A percentile compares a stretch with the other conserved stretches of the same genome.
Evolutionary conservation across 148 eudicot genomes (phyloP).

Genomic region (Fagopyrum homotropicum): DNA sequence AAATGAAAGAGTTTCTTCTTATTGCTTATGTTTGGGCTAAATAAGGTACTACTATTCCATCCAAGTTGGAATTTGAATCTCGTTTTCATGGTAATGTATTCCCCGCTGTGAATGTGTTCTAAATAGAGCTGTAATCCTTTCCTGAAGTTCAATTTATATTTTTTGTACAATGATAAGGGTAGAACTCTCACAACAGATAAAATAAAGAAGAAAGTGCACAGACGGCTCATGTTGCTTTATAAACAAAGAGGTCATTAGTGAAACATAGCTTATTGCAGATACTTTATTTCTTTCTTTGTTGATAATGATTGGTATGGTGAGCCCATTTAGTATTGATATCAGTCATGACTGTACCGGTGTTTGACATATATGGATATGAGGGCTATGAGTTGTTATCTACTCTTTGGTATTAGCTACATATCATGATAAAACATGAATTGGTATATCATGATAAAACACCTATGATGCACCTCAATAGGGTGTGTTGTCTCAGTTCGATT

Average conservation of each 20-base stretch:
- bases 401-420: no score
- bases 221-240: not conserved
- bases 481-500: not conserved
- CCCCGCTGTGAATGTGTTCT: not conserved
- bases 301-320: not conserved
- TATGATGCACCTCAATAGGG: not conserved
- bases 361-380: no score
- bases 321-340: no score
- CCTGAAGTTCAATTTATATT: not conserved
- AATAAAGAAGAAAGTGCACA: not conserved
- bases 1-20: not conserved
- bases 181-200: not conserved
- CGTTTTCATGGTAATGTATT: not conserved
- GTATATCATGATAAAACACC: no score
- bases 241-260: not conserved
- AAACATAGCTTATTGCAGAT: not conserved
- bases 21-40: not conserved
- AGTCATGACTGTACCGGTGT: no score
- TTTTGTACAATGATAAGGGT: not conserved
- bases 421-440: no score
- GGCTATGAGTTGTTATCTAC: no score
- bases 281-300: not conserved
- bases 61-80: not conserved
- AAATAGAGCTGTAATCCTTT: not conserved
- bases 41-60: not conserved